Percentiles rank a stretch among this genome's conserved stretches.
phyloP scores from a whole-genome alignment of 2,329 filamentous ascomycete genomes.

The Colletotrichum chrysophilum region DNA sequence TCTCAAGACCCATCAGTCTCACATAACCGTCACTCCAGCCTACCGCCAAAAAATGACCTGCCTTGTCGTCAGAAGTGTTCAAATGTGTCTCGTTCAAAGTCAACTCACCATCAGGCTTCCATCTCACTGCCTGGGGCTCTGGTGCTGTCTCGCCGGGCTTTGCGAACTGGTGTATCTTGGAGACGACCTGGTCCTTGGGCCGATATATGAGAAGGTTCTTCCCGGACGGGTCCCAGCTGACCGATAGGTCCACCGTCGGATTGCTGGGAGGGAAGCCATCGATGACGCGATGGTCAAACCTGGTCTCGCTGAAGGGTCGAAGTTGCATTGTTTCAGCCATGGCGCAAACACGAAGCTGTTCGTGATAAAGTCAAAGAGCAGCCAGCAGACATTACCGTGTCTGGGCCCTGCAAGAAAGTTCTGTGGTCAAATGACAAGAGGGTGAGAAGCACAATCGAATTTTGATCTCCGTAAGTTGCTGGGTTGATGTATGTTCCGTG shows the following conservation, averaged over 20 bases:
- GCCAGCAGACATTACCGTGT: not conserved
- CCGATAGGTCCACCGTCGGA: conserved; percentile 84
- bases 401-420: not conserved
- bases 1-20: conserved; percentile 79
- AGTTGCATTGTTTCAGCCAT: conserved; percentile 40
- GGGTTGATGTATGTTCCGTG: not conserved
- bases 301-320: conserved; percentile 60
- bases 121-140: conserved; percentile 56
- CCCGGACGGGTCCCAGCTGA: conserved; percentile 69
- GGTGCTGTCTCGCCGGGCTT: conserved; percentile 44
- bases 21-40: conserved; percentile 84
- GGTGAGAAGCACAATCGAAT: not conserved
- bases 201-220: conserved; percentile 78
- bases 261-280: conserved; percentile 73
- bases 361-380: not conserved
- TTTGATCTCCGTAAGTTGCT: not conserved
- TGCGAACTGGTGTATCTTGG: conserved; percentile 53
- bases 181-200: conserved; percentile 73
- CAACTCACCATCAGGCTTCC: conserved; percentile 70
- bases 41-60: conserved; percentile 79
- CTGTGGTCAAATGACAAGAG: not conserved
- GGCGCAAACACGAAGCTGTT: conserved; percentile 12
- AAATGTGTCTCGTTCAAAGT: not conserved
- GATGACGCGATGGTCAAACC: conserved; percentile 59
- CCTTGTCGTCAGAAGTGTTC: not conserved